Percentiles rank a stretch among this genome's conserved stretches.
Conservation (phyloP, 1,284 basidiomycete species). For the Leccinum laetum region DNA sequence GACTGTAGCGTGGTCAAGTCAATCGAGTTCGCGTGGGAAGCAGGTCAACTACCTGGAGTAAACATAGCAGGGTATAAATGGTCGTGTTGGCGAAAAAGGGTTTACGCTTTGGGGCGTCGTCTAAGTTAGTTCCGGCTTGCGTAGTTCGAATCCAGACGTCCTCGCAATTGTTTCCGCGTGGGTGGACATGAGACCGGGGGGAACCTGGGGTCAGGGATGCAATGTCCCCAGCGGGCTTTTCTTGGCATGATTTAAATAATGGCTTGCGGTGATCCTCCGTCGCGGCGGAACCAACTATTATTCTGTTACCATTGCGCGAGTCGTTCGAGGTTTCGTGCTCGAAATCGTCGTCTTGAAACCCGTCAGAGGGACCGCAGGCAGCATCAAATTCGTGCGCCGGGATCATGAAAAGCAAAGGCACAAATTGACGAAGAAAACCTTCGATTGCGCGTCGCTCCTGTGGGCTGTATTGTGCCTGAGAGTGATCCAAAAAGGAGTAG, state of each 20-base stretch:
- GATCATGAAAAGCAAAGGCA: conserved; percentile 83
- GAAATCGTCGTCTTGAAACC: conserved; percentile 49
- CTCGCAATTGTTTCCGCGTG: conserved; percentile 30
- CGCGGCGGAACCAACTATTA: conserved; percentile 48
- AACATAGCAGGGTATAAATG: conserved; percentile 87
- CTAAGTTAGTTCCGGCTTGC: conserved; percentile 32
- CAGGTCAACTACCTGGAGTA: conserved; percentile 68
- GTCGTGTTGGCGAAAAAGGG: conserved; percentile 94
- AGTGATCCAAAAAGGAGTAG: conserved; percentile 89
- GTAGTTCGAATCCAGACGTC: conserved; percentile 65
- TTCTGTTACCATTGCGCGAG: conserved; percentile 47
- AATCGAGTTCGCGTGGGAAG: conserved; percentile 5
- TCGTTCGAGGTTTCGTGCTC: conserved; percentile 43
- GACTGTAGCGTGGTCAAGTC: conserved; percentile 50
- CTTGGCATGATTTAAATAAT: conserved; percentile 70
- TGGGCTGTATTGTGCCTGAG: conserved; percentile 70
- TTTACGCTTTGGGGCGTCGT: conserved; percentile 29
- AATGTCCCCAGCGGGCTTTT: conserved; percentile 40
- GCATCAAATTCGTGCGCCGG: conserved; percentile 78
- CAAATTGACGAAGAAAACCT: conserved; percentile 81
- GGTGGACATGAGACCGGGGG: conserved; percentile 35
- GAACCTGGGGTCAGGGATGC: conserved; percentile 13
- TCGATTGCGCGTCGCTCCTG: conserved; percentile 86
- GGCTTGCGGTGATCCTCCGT: conserved; percentile 78
- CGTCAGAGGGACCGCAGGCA: conserved; percentile 61